A percentile compares a stretch with the other conserved stretches of the same genome.
These are phyloP conservation scores for Lecanosticta acicola DNA, from an alignment of 2,329 filamentous ascomycete genomes.

Conservation along the genomic window DNA sequence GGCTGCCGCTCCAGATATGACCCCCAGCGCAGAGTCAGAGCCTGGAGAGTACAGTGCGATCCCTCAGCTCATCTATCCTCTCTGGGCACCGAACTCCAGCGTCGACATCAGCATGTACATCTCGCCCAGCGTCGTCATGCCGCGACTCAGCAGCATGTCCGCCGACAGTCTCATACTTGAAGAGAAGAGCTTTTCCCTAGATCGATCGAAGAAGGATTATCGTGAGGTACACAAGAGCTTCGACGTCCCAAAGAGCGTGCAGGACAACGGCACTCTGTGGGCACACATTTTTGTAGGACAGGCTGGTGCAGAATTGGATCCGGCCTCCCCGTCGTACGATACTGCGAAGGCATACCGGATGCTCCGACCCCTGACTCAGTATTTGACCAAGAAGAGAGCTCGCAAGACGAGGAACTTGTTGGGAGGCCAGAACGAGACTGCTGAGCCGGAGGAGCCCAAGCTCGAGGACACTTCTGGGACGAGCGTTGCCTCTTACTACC, in stretches of 20 bases:
- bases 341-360: slow-evolving; percentile 74
- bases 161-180: slow-evolving; percentile 67
- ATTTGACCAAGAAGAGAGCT: slow-evolving; percentile 84
- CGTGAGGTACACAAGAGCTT: slow-evolving; percentile 73
- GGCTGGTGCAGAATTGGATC: slow-evolving; percentile 69
- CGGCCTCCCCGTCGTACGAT: slow-evolving; percentile 66
- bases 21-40: slow-evolving; percentile 36
- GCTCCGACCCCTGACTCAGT: slow-evolving; percentile 77
- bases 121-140: slow-evolving; percentile 65
- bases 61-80: slow-evolving; percentile 70
- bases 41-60: slow-evolving; percentile 52
- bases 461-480: slow-evolving; percentile 54
- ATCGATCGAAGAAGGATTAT: slow-evolving; percentile 61
- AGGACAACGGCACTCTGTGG: slow-evolving; percentile 90
- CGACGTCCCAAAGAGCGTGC: slow-evolving; percentile 68
- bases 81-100: slow-evolving; percentile 75
- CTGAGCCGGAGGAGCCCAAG: slow-evolving; percentile 43
- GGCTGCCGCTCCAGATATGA: slow-evolving; percentile 15
- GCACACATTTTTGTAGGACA: slow-evolving; percentile 88
- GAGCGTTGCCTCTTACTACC: slow-evolving; percentile 81
- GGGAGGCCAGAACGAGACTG: slow-evolving; percentile 42
- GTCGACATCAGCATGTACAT: slow-evolving; percentile 83
- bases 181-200: slow-evolving; percentile 63
- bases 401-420: slow-evolving; percentile 83
- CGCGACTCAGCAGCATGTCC: slow-evolving; percentile 59